Evolutionary conservation across 2,329 filamentous ascomycete species (phyloP).

Genomic region (Fusarium staphyleae): DNA sequence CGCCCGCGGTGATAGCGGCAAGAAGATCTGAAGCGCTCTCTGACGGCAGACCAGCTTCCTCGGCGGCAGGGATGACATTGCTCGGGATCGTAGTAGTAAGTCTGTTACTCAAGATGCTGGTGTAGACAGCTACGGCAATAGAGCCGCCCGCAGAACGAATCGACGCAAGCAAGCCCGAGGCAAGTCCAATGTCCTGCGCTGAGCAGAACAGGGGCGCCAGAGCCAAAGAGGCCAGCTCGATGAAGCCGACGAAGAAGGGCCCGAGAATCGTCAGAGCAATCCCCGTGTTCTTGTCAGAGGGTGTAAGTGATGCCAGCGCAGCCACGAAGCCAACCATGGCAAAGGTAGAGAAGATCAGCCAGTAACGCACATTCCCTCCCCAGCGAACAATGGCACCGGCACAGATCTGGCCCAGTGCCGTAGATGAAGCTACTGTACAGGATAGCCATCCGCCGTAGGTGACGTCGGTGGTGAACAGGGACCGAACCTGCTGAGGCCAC

Average conservation of each 20-base stretch:
- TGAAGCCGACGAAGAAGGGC: slow-evolving; percentile 48
- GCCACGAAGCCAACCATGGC: slow-evolving; percentile 48
- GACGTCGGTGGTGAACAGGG: slow-evolving; percentile 46
- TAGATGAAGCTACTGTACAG: slow-evolving; percentile 47
- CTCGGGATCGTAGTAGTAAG: slow-evolving; percentile 46
- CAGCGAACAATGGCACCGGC: slow-evolving; percentile 45
- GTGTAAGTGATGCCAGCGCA: slow-evolving; percentile 46
- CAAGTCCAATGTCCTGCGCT: slow-evolving; percentile 50
- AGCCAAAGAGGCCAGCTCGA: slow-evolving; percentile 46
- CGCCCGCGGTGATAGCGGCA: slow-evolving; percentile 41
- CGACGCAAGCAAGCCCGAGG: slow-evolving; percentile 50
- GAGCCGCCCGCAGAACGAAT: slow-evolving; percentile 50
- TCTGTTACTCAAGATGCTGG: slow-evolving; percentile 49
- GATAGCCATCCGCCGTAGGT: slow-evolving; percentile 49
- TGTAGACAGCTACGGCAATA: slow-evolving; percentile 50
- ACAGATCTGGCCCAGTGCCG: slow-evolving; percentile 45
- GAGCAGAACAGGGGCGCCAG: slow-evolving; percentile 49
- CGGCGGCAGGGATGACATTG: slow-evolving; percentile 45
- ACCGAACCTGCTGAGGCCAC: slow-evolving; percentile 47
- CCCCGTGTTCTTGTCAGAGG: slow-evolving; percentile 42
- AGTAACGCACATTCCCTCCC: slow-evolving; percentile 48
- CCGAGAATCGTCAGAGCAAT: slow-evolving; percentile 48
- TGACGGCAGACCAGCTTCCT: slow-evolving; percentile 48
- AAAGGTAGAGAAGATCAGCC: slow-evolving; percentile 48
- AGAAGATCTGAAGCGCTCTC: slow-evolving; percentile 45